Evolutionary conservation across 2,329 filamentous ascomycete species (phyloP), one percentile per base, ranked within the genome.

Genomic region (Pseudogymnoascus verrucosus): DNA sequence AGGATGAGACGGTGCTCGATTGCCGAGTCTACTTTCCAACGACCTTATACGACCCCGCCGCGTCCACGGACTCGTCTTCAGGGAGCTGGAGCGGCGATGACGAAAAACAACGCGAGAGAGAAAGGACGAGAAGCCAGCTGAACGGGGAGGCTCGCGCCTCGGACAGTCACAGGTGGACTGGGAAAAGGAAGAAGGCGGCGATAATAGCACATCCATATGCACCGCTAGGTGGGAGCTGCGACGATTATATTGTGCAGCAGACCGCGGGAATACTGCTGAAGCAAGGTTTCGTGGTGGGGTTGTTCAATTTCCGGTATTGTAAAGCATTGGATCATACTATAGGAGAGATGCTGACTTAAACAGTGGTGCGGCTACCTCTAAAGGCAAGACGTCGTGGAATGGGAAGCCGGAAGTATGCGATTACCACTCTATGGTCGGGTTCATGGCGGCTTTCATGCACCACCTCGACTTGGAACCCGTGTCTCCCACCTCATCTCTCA

Each of bases 191-290:
- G 64, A 79, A 75, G 65, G 84, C 80, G 3, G 86, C 86, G 0
- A 79, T 96, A 3, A 78, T 98, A 40, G 93, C 93, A 11, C 95
- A 98, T 74, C 93, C 95, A 0, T 98, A 98, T 73, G 91, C 91
- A 36, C 88, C 91, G 0, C 78, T 98, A 61, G 95, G 95, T 4
- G 95, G 93, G 4, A 87, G 80, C 74, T 95, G 87, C 72, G 90
- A 98, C 73, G 93, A 98, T 72, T 83, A 84, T 0, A 81, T 96
- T 0, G 88, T 98, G 1, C 80, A 7, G 76, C 89, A 2, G 85
- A 84, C 0, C 78, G 79, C 66, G 14, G 65, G 61, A 1, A 82
- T 88, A 64, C 78, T 96, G 54, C 74, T 96, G n/a, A 78, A 81
- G 4, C 77, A 80, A 62, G 90, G 90, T 1, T 96, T 85, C 70